A percentile compares a stretch with the other conserved stretches of the same genome.
phyloP scores from a whole-genome alignment of 768 basidiomycete genomes.

The Amanita fuliginea region DNA sequence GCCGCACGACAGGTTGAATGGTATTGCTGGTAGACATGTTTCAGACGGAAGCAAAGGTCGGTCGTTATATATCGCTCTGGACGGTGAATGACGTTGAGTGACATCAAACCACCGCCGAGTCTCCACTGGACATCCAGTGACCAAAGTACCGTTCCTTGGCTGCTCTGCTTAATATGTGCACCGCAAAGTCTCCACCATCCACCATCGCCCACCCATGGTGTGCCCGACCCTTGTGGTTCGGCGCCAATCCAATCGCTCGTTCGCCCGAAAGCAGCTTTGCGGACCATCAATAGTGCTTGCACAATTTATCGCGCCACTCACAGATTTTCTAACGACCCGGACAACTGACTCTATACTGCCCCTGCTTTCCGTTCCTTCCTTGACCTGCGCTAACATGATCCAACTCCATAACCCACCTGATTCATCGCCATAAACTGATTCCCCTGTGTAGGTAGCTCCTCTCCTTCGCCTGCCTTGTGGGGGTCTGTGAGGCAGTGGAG shows the following conservation, averaged over 20 bases:
- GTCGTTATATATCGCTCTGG: neutral
- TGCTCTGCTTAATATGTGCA: conserved; percentile 61
- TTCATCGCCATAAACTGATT: conserved; percentile 37
- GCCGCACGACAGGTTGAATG: conserved; percentile 28
- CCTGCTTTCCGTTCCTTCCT: conserved; percentile 73
- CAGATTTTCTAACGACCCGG: conserved; percentile 58
- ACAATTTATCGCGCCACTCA: conserved; percentile 21
- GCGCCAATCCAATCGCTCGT: conserved; percentile 51
- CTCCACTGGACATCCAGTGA: conserved; percentile 7
- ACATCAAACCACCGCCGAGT: neutral
- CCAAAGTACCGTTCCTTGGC: conserved; percentile 62
- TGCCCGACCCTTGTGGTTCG: conserved; percentile 48
- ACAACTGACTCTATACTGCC: conserved; percentile 72
- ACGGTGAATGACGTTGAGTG: conserved; percentile 10
- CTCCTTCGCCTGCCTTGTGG: conserved; percentile 57
- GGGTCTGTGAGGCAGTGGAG: conserved; percentile 41
- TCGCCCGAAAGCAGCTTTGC: conserved; percentile 43
- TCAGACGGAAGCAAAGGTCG: neutral
- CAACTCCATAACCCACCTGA: conserved; percentile 64
- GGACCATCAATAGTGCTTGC: neutral
- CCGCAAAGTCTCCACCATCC: conserved; percentile 70
- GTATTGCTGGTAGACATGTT: neutral
- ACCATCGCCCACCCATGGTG: conserved; percentile 78
- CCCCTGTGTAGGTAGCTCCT: conserved; percentile 58
- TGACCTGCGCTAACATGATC: conserved; percentile 72